Base-by-base conservation (phyloP, 2,329 filamentous ascomycete genomes). In the Sclerotinia minor region DNA sequence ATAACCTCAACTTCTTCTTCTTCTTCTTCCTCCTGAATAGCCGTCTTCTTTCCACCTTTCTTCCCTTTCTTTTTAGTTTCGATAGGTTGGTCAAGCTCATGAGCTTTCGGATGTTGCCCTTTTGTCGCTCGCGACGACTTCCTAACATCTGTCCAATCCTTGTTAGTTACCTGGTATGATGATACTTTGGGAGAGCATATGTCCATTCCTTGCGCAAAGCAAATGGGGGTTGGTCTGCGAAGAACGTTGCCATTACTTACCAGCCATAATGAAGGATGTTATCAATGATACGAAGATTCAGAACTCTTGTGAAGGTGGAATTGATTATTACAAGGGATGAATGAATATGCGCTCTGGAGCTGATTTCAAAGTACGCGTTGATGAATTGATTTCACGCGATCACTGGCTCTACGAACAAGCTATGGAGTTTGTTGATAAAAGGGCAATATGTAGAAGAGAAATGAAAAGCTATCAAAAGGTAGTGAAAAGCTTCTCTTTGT, bases 121-220 rank as follows among this genome's bases (percentile, higher is more conserved):
- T 99, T 99, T 72, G 95, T 99, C 75, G 94, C 93, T 76, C 95
- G 91, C 72, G 95, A 94, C 54, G 95, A 99, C 77, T 95, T 67
- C 50, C 65, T 64, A 38, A 64, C 94, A 72, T 90, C 88, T 90
- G 69, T 66, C 60, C n/a, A 38, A 69, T 41, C 26, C 64, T 64
- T 67, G 69, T 76, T 72, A 76, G 74, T 70, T 59, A 54, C 49
- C 44, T 63, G 45, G 24, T n/a, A 26, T 60, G 35, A 50, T 32
- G 4, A 49, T 58, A 59, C 38, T 52, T 52, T 5, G 13, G 58
- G 29, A 13, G 35, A 38, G 59, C 45, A 52, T 63, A 17, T 58
- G 53, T 49, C 29, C 45, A 52, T 55, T 63, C 15, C 59, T 52
- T 26, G 45, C 45, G 59, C 45, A 21, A 50, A 50, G 29, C 59